Conservation (phyloP, 2,329 filamentous ascomycete species). For the Pseudocercospora eumusae region DNA sequence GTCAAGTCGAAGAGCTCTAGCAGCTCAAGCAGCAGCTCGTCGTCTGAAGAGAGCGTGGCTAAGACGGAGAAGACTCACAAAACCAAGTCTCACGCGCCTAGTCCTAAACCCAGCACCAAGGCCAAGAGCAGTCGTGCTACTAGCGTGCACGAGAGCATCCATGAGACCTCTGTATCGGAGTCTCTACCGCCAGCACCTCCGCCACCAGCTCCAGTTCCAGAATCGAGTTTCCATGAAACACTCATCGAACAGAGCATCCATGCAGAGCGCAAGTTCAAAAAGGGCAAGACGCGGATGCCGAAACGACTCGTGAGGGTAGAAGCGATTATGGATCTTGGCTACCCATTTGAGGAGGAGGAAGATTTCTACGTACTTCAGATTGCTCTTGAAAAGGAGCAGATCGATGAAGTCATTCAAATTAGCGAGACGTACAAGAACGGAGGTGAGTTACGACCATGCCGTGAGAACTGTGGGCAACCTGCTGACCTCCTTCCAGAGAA, state of each 20-base stretch:
- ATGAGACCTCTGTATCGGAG: conserved; percentile 32
- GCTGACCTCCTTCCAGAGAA: conserved; percentile 37
- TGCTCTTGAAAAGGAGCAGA: conserved; percentile 85
- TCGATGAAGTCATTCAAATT: conserved; percentile 81
- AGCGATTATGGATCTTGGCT: conserved; percentile 80
- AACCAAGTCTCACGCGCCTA: conserved; percentile 22
- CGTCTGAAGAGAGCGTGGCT: conserved; percentile 37
- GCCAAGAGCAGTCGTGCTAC: conserved; percentile 25
- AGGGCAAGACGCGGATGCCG: conserved; percentile 87
- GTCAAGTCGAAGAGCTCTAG: conserved; percentile 22
- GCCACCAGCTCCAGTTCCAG: conserved; percentile 15
- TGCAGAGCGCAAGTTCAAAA: conserved; percentile 48
- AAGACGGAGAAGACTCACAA: conserved; percentile 19
- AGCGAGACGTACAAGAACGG: conserved; percentile 70
- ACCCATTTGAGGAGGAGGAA: conserved; percentile 86
- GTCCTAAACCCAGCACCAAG: conserved; percentile 24
- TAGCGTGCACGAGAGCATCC: conserved; percentile 27
- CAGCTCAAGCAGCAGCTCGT: conserved; percentile 31
- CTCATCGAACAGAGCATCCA: conserved; percentile 31
- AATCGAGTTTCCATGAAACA: conserved; percentile 24
- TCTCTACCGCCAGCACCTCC: conserved; percentile 18
- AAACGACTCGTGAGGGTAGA: conserved; percentile 75
- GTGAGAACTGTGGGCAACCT: no score
- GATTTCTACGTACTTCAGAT: conserved; percentile 78
- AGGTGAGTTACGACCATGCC: conserved; percentile 39